Conservation (phyloP, 257 asterid genomes). For the Scutellaria barbata region DNA sequence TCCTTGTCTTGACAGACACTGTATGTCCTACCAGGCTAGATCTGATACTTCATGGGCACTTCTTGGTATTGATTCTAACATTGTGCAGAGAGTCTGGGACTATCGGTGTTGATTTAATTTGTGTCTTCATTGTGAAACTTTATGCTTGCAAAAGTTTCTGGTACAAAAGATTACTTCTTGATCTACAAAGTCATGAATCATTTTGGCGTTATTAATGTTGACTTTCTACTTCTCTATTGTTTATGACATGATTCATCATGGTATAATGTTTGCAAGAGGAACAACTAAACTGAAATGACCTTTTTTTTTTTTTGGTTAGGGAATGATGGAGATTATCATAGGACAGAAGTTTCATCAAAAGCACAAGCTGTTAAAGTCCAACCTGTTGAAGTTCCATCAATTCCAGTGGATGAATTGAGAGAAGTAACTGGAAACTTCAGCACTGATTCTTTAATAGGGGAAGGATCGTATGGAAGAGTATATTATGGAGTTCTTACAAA, state of each 20-base stretch:
- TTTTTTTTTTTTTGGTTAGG: slow-evolving; percentile 42
- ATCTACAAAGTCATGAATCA: not conserved
- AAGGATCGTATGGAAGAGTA: slow-evolving; percentile 93
- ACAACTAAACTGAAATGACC: slow-evolving; percentile 10
- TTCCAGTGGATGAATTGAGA: slow-evolving; percentile 75
- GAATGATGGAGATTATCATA: slow-evolving; percentile 57
- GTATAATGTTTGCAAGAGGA: slow-evolving; percentile 9
- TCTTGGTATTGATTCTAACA: slow-evolving; percentile 21
- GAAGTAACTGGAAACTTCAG: slow-evolving; percentile 74
- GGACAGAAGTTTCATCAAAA: slow-evolving; percentile 60
- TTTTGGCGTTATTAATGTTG: slow-evolving; percentile 3
- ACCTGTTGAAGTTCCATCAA: slow-evolving; percentile 75
- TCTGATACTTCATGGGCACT: slow-evolving; percentile 16
- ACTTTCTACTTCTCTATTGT: slow-evolving; percentile 12
- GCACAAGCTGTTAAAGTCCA: slow-evolving; percentile 63
- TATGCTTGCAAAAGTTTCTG: slow-evolving; percentile 12
- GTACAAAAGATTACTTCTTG: slow-evolving; percentile 20
- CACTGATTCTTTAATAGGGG: slow-evolving; percentile 71
- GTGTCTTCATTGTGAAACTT: not conserved
- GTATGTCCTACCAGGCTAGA: not conserved
- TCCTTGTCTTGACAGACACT: not conserved
- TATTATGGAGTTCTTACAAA: slow-evolving; percentile 67
- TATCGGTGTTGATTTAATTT: slow-evolving; percentile 12
- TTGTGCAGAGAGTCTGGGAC: not conserved
- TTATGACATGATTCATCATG: slow-evolving; percentile 9